phyloP scores from a whole-genome alignment of 2,329 filamentous ascomycete species.

The Neopestalotiopsis rosae region DNA sequence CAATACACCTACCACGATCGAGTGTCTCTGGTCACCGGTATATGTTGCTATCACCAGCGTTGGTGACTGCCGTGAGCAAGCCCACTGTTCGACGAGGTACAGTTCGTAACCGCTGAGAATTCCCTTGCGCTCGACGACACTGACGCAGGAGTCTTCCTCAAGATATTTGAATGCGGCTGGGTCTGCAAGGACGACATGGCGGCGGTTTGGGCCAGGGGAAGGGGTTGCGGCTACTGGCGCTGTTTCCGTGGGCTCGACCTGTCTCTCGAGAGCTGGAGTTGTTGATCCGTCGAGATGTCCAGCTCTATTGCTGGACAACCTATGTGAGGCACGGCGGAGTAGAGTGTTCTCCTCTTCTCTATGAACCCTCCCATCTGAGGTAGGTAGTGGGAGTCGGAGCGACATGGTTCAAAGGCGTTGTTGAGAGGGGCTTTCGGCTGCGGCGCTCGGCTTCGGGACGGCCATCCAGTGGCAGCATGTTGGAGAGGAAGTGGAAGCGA shows the following conservation, averaged over 20 bases:
- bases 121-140: conserved; percentile 73
- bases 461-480: conserved; percentile 10
- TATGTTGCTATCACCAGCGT: conserved; percentile 93
- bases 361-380: conserved; percentile 38
- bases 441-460: conserved; percentile 10
- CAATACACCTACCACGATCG: conserved; percentile 79
- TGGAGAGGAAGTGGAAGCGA: neutral
- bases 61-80: conserved; percentile 86
- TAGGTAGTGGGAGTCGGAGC: conserved; percentile 33
- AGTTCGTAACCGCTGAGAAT: conserved; percentile 84
- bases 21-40: conserved; percentile 83
- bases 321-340: conserved; percentile 37
- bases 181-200: conserved; percentile 62
- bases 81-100: conserved; percentile 97
- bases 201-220: conserved; percentile 39
- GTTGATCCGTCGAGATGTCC: conserved; percentile 30
- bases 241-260: conserved; percentile 20
- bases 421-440: conserved; percentile 18
- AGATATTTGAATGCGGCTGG: conserved; percentile 72
- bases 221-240: conserved; percentile 20
- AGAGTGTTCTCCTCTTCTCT: conserved; percentile 45
- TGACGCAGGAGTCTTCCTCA: conserved; percentile 80
- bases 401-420: conserved; percentile 37
- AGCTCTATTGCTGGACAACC: conserved; percentile 23
- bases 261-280: conserved; percentile 29